phyloP scores from a whole-genome alignment of 345 rosid species.

The Aquilaria yunnanensis region DNA sequence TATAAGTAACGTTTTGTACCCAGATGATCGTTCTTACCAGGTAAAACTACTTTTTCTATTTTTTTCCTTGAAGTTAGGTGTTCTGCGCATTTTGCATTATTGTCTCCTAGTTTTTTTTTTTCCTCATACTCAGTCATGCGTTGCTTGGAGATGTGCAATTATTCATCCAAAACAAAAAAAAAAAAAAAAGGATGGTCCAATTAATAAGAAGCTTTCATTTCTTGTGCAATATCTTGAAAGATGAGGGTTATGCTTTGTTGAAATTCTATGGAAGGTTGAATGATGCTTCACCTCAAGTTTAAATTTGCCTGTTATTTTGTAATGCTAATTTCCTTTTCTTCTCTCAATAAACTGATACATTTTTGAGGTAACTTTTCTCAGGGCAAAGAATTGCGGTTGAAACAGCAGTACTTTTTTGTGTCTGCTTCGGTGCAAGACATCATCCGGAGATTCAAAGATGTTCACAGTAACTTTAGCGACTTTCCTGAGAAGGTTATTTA shows the following conservation, averaged over 20 bases:
- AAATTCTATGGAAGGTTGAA: no score
- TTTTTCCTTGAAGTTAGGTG: slow-evolving; percentile 2
- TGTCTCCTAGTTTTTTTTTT: background rate
- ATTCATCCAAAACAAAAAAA: no score
- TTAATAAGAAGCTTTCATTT: background rate
- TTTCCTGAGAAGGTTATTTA: slow-evolving; percentile 32
- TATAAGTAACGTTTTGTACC: slow-evolving; percentile 38
- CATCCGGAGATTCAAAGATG: slow-evolving; percentile 41
- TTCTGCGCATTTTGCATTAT: background rate
- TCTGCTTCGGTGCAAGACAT: slow-evolving; percentile 46
- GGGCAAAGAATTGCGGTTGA: slow-evolving; percentile 47
- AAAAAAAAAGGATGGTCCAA: background rate
- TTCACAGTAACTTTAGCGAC: slow-evolving; percentile 31
- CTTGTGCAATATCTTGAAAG: background rate
- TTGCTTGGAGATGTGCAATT: no score
- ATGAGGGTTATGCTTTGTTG: no score
- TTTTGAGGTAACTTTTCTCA: slow-evolving; percentile 18
- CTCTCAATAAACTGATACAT: background rate
- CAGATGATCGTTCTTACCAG: slow-evolving; percentile 43
- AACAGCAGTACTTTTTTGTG: slow-evolving; percentile 45
- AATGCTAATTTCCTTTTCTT: background rate
- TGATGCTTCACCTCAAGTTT: background rate
- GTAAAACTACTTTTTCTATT: slow-evolving; percentile 17
- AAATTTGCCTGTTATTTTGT: background rate
- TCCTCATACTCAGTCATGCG: background rate